Evolutionary conservation across 352 stramenopile species (phyloP).

Genomic region (Sclerospora graminicola): DNA sequence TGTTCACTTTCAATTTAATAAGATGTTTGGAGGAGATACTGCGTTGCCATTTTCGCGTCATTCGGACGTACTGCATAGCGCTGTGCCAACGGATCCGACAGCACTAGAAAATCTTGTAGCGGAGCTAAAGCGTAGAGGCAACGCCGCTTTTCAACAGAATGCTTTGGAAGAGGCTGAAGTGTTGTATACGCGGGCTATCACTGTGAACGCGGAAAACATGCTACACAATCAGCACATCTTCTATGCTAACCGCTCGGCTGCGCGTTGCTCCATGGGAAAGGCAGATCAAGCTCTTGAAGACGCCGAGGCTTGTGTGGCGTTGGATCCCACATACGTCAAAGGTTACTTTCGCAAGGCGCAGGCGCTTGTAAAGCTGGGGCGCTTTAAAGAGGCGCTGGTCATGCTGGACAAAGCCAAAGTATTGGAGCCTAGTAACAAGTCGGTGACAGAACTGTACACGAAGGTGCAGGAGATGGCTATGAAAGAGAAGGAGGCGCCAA

Average conservation of each 20-base stretch:
- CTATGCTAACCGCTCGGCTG: slow-evolving; percentile 81
- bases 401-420: slow-evolving; percentile 51
- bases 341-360: slow-evolving; percentile 79
- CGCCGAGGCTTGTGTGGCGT: slow-evolving; percentile 47
- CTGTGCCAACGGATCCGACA: slow-evolving; percentile 32
- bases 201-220: slow-evolving; percentile 49
- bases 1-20: not conserved
- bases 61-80: slow-evolving; percentile 66
- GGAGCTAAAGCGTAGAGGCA: slow-evolving; percentile 84
- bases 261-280: slow-evolving; percentile 79
- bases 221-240: slow-evolving; percentile 76
- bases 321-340: slow-evolving; percentile 64
- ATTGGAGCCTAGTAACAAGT: slow-evolving; percentile 69
- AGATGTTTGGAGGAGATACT: slow-evolving; percentile 59
- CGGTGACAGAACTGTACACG: slow-evolving; percentile 43
- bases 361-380: slow-evolving; percentile 57
- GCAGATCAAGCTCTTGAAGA: slow-evolving; percentile 47
- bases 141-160: slow-evolving; percentile 80
- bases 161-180: slow-evolving; percentile 87
- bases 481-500: slow-evolving; percentile 39
- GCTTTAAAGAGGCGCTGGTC: slow-evolving; percentile 50
- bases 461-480: slow-evolving; percentile 53
- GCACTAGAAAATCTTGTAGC: slow-evolving; percentile 60
- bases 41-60: slow-evolving; percentile 70
- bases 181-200: slow-evolving; percentile 94